Conservation (phyloP, 495 filamentous ascomycete species). For the Xylaria grammica region DNA sequence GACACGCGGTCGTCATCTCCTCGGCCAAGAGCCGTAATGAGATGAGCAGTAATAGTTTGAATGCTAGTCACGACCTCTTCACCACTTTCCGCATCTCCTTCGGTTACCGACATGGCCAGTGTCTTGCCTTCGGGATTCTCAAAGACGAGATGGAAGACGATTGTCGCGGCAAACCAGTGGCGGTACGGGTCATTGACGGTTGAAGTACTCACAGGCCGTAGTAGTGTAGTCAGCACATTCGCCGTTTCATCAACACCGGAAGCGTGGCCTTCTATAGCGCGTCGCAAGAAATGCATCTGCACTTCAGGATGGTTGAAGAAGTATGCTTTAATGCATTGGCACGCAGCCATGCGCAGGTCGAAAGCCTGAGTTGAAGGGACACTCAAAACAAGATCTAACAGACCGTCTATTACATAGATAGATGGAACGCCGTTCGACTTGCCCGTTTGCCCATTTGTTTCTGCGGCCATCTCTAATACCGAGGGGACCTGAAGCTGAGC, state of each 20-base stretch:
- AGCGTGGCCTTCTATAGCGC: conserved; percentile 87
- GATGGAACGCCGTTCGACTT: conserved; percentile 57
- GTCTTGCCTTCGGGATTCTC: conserved; percentile 82
- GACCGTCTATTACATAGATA: conserved; percentile 89
- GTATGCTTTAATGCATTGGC: conserved; percentile 91
- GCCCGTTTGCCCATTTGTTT: conserved; percentile 47
- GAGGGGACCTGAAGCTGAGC: conserved; percentile 79
- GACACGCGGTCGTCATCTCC: conserved; percentile 80
- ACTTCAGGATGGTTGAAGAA: conserved; percentile 80
- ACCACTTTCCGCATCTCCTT: conserved; percentile 87
- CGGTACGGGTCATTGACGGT: conserved; percentile 82
- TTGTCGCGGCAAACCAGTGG: conserved; percentile 87
- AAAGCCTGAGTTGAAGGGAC: conserved; percentile 69
- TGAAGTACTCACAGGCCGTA: conserved; percentile 63
- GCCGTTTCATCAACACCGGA: conserved; percentile 81
- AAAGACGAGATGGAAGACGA: conserved; percentile 87
- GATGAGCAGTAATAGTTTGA: conserved; percentile 80
- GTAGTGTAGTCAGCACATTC: conserved; percentile 86
- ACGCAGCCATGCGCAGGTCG: conserved; percentile 82
- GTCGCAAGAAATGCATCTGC: conserved; percentile 78
- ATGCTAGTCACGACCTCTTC: conserved; percentile 97
- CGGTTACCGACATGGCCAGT: conserved; percentile 78
- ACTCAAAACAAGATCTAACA: conserved; percentile 85
- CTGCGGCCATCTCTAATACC: conserved; percentile 50
- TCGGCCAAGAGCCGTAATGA: conserved; percentile 75